Base-by-base conservation (phyloP, 2,329 filamentous ascomycete species). In the Phoma herbarum region DNA sequence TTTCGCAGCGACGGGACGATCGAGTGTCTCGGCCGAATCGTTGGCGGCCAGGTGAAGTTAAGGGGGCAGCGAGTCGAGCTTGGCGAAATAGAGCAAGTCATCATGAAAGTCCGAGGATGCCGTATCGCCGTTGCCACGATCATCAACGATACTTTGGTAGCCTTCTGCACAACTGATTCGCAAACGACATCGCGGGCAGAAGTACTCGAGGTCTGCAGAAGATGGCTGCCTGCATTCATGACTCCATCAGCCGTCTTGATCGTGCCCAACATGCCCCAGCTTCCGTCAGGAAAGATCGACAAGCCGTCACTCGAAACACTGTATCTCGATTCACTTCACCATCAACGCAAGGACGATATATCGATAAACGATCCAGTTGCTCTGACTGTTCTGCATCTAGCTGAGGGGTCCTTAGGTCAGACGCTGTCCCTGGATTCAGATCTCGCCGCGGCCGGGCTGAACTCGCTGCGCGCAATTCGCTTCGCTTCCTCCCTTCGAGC, bases 211-310 rank as follows among this genome's bases (percentile, higher is more conserved):
- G 84, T 81, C 4, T 96, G 92, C 75, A 83, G 82, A 49, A 82
- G 83, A 49, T 96, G 92, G 91, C 82, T 97, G 1, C 92, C 93
- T 0, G 81, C 83, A 4, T 95, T 89, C 71, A 97, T 97, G 93
- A 78, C 96, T 1, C 93, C 93, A 0, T 84, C 85, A 4, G 90
- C 96, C 60, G 79, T 96, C 23, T 75, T 92, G 0, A 69, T 90
- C 1, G 78, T 90, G 61, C 65, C 82, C 0, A 80, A 83, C 9
- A 88, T 97, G 55, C 92, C 92, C 0, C 87, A 89, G 51, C 79
- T 97, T 20, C 82, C 92, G 2, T 96, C 92, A 0, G 93, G 93
- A 0, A 97, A 97, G 71, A 83, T 93, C 14, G 90, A 97, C 69
- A 87, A 87, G 50, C 89, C 87, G 66, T 77, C 75, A 12, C 78